Conservation (phyloP, 441 rosid species). For the Populus hybrid region DNA sequence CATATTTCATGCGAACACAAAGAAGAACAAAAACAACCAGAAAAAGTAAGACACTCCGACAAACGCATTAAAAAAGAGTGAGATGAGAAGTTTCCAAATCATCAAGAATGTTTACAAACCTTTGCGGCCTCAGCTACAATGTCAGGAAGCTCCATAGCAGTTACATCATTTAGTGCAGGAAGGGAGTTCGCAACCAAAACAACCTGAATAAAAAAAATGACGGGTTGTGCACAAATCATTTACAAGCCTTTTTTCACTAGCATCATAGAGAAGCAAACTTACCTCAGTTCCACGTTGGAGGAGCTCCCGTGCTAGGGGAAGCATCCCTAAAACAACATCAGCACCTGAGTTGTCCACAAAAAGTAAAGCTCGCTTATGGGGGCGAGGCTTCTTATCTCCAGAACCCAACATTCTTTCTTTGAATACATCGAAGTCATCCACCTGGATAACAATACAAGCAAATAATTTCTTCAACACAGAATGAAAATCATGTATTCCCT, state of each 20-base stretch:
- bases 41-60: background rate
- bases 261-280: conserved; percentile 21
- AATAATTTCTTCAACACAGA: conserved; percentile 7
- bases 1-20: background rate
- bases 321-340: conserved; percentile 94
- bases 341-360: conserved; percentile 99
- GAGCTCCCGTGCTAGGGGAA: conserved; percentile 95
- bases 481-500: conserved; percentile 8
- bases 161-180: conserved; percentile 93
- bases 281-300: conserved; percentile 97
- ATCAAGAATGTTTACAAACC: conserved; percentile 37
- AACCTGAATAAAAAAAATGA: conserved; percentile 51
- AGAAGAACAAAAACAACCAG: background rate
- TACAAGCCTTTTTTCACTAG: conserved; percentile 8
- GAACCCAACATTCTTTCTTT: conserved; percentile 86
- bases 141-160: conserved; percentile 98
- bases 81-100: background rate
- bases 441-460: conserved; percentile 39
- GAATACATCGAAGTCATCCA: conserved; percentile 90
- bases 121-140: conserved; percentile 98
- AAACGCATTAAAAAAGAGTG: background rate
- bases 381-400: conserved; percentile 54
- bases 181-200: conserved; percentile 96
- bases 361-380: conserved; percentile 90
- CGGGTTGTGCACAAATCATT: background rate